Percentiles rank a stretch among this genome's conserved stretches.
phyloP scores from a whole-genome alignment of 202 grass and related monocot genomes.

The Miscanthus sacchariflorus region DNA sequence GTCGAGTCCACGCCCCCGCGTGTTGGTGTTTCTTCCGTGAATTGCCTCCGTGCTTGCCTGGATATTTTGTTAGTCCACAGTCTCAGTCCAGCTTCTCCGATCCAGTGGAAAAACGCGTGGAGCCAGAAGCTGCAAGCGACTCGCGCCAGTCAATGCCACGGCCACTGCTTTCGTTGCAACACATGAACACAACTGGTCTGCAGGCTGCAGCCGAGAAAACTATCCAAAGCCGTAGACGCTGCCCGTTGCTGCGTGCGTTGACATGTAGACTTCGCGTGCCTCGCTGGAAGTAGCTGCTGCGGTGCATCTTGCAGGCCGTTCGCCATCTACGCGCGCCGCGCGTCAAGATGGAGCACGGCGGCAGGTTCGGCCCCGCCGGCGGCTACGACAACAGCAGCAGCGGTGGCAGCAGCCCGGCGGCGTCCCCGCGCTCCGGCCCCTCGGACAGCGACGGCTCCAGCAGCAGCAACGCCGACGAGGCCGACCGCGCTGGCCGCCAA shows the following conservation, averaged over 20 bases:
- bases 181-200: too few species aligned
- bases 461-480: slow-evolving; percentile 47
- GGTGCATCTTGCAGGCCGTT: too few species aligned
- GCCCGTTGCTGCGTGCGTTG: too few species aligned
- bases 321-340: too few species aligned
- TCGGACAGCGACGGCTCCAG: slow-evolving; percentile 47
- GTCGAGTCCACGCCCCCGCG: background rate
- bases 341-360: background rate
- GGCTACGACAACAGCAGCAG: slow-evolving; percentile 34
- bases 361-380: background rate
- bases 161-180: too few species aligned
- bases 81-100: background rate
- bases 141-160: too few species aligned
- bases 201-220: too few species aligned
- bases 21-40: background rate
- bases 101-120: background rate
- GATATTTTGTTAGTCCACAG: background rate
- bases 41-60: background rate
- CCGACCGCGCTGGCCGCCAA: background rate
- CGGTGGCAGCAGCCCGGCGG: slow-evolving; percentile 34
- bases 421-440: background rate
- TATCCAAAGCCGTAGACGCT: too few species aligned
- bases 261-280: too few species aligned
- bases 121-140: background rate
- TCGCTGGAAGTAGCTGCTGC: too few species aligned